phyloP scores from a whole-genome alignment of 1,139 yeast species.

The Diutina catenulata region DNA sequence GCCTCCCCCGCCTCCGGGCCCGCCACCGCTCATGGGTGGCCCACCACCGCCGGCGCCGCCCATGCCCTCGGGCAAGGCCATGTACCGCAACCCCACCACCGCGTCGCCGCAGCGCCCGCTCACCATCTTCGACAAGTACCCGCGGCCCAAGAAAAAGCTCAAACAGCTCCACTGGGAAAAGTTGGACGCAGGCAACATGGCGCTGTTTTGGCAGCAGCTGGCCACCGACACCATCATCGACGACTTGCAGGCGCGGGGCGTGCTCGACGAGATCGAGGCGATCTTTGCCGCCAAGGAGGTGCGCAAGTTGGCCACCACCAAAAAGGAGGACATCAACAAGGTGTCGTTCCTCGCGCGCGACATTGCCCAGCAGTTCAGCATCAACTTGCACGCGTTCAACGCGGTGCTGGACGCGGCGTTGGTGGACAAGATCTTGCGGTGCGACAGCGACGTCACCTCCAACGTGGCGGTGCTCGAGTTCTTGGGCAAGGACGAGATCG shows the following conservation, averaged over 20 bases:
- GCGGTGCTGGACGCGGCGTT: conserved; percentile 43
- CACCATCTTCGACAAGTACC: conserved; percentile 44
- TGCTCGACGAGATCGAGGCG: conserved; percentile 63
- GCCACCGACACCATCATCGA: conserved; percentile 33
- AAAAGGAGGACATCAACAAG: conserved; percentile 38
- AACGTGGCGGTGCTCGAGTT: conserved; percentile 62
- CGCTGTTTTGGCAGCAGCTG: conserved; percentile 44
- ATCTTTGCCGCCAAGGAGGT: conserved; percentile 76
- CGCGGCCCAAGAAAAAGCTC: conserved; percentile 67
- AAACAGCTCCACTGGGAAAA: conserved; percentile 83
- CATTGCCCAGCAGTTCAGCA: conserved; percentile 68
- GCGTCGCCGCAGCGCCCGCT: background rate
- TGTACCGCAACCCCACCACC: background rate
- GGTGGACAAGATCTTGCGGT: conserved; percentile 43
- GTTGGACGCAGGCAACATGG: conserved; percentile 43
- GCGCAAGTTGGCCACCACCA: conserved; percentile 38
- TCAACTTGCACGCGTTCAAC: conserved; percentile 56
- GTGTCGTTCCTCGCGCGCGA: conserved; percentile 56
- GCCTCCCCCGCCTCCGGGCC: conserved; percentile 9
- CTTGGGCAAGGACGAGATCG: conserved; percentile 55
- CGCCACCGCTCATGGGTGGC: conserved; percentile 6
- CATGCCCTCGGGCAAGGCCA: background rate
- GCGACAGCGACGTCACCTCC: conserved; percentile 45
- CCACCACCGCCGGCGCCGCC: conserved; percentile 9
- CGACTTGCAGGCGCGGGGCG: conserved; percentile 53